phyloP scores from a whole-genome alignment of 768 basidiomycete species.

The Lanmaoa rubissima region DNA sequence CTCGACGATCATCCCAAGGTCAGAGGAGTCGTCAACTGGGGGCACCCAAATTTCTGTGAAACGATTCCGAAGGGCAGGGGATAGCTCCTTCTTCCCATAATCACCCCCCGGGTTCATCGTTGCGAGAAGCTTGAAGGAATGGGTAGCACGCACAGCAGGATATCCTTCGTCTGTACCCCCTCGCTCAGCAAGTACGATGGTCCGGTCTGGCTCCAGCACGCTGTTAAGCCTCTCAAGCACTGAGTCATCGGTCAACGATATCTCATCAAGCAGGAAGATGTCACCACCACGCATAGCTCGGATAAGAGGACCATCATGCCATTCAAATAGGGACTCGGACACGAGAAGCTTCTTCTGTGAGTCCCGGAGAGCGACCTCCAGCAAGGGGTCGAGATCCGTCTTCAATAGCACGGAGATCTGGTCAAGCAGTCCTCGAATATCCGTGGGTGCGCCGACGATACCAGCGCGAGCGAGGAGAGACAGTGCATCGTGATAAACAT shows the following conservation, averaged over 20 bases:
- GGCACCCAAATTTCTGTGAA: conserved; percentile 99
- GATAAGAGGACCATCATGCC: conserved; percentile 96
- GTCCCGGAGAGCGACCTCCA: conserved; percentile 36
- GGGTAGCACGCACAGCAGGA: conserved; percentile 60
- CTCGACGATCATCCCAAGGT: conserved; percentile 76
- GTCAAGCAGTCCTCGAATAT: conserved; percentile 27
- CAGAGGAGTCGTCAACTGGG: conserved; percentile 64
- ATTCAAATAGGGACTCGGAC: conserved; percentile 85
- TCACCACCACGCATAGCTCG: conserved; percentile 85
- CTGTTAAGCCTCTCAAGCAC: conserved; percentile 97
- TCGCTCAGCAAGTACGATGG: conserved; percentile 88
- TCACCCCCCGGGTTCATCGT: conserved; percentile 99
- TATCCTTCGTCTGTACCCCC: conserved; percentile 74
- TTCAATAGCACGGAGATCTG: conserved; percentile 25
- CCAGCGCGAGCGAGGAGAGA: conserved; percentile 43
- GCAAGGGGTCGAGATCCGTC: conserved; percentile 31
- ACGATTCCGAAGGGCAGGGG: conserved; percentile 92
- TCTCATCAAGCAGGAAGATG: conserved; percentile 91
- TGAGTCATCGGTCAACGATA: conserved; percentile 96
- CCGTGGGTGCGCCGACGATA: conserved; percentile 23
- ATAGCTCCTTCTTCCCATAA: conserved; percentile 98
- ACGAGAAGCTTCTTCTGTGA: conserved; percentile 46
- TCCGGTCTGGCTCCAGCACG: conserved; percentile 88
- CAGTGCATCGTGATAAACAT: conserved; percentile 44
- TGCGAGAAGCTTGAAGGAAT: conserved; percentile 83